Percentiles rank a stretch among this genome's conserved stretches.
These are phyloP conservation scores for Oidium heveae DNA, from an alignment of 2,329 filamentous ascomycete species.

Conservation along the genomic window DNA sequence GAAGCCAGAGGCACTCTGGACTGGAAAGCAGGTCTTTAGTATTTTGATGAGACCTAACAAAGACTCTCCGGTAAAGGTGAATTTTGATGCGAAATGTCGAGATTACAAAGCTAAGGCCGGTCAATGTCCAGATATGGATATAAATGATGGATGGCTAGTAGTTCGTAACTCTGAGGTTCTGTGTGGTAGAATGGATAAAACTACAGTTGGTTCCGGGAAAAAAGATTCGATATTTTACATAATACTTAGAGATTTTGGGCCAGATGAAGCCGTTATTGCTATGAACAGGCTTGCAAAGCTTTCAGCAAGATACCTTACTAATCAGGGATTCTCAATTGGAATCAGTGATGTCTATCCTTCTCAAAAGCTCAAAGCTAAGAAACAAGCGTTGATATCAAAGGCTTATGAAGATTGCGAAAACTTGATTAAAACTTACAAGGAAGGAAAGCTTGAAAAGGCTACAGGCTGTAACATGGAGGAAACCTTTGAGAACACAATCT, in stretches of 20 bases:
- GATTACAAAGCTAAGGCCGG: slow-evolving; percentile 41
- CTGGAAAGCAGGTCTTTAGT: slow-evolving; percentile 89
- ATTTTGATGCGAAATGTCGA: slow-evolving; percentile 79
- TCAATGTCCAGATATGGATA: slow-evolving; percentile 43
- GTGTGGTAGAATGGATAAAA: slow-evolving; percentile 95
- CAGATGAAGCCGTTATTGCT: slow-evolving; percentile 61
- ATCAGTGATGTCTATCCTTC: slow-evolving; percentile 86
- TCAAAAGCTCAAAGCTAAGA: slow-evolving; percentile 40
- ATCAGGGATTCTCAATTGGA: slow-evolving; percentile 86
- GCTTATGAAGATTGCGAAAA: slow-evolving; percentile 64
- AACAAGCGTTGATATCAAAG: slow-evolving; percentile 46
- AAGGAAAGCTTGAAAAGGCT: slow-evolving; percentile 60
- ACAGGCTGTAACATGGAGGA: slow-evolving; percentile 77
- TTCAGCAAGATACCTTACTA: slow-evolving; percentile 67
- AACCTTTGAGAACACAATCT: slow-evolving; percentile 75
- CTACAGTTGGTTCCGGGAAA: slow-evolving; percentile 87
- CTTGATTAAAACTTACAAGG: slow-evolving; percentile 59
- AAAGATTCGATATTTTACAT: slow-evolving; percentile 97
- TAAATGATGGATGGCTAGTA: slow-evolving; percentile 74
- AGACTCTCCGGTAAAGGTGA: slow-evolving; percentile 58
- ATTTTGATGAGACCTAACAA: slow-evolving; percentile 76
- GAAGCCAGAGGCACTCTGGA: slow-evolving; percentile 76
- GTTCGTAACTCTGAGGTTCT: slow-evolving; percentile 93
- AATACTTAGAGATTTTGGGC: slow-evolving; percentile 82
- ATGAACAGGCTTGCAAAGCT: slow-evolving; percentile 90